phyloP scores from a whole-genome alignment of 805 yeast genomes.

The Candida arabinofermentans region DNA sequence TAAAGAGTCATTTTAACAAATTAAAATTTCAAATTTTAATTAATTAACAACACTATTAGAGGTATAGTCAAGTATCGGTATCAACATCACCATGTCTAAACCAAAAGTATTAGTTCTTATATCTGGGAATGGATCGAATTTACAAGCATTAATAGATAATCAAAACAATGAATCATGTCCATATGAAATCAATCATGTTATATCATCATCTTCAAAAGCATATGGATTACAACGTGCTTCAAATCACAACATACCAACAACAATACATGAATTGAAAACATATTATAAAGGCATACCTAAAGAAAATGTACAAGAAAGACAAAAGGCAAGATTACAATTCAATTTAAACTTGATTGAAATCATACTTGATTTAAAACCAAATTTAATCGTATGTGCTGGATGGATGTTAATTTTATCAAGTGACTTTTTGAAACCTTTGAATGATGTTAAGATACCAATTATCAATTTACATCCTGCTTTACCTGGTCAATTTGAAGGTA shows the following conservation, averaged over 20 bases:
- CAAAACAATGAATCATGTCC: slow-evolving; percentile 34
- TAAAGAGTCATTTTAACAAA: no score
- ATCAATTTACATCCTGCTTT: slow-evolving; percentile 95
- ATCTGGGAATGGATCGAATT: slow-evolving; percentile 93
- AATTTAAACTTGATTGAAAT: slow-evolving; percentile 73
- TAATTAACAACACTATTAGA: not conserved
- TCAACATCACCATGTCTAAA: not conserved
- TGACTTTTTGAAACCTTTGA: slow-evolving; percentile 64
- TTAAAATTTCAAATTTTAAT: no score
- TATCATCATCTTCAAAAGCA: slow-evolving; percentile 84
- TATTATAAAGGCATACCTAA: slow-evolving; percentile 77
- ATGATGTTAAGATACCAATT: slow-evolving; percentile 61
- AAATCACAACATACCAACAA: slow-evolving; percentile 64
- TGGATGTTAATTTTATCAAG: slow-evolving; percentile 94
- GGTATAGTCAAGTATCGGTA: no score
- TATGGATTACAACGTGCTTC: slow-evolving; percentile 81
- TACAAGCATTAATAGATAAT: slow-evolving; percentile 91
- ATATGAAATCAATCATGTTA: slow-evolving; percentile 63
- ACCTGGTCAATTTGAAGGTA: slow-evolving; percentile 96
- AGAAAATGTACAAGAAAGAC: slow-evolving; percentile 55
- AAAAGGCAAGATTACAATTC: slow-evolving; percentile 61
- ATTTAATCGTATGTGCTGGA: slow-evolving; percentile 94
- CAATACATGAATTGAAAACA: slow-evolving; percentile 62
- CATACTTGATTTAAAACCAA: slow-evolving; percentile 60
- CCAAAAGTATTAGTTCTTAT: slow-evolving; percentile 67